A percentile compares a stretch with the other conserved stretches of the same genome.
Evolutionary conservation across 805 yeast species (phyloP).

Genomic region (Suhomyces xylopsoci): DNA sequence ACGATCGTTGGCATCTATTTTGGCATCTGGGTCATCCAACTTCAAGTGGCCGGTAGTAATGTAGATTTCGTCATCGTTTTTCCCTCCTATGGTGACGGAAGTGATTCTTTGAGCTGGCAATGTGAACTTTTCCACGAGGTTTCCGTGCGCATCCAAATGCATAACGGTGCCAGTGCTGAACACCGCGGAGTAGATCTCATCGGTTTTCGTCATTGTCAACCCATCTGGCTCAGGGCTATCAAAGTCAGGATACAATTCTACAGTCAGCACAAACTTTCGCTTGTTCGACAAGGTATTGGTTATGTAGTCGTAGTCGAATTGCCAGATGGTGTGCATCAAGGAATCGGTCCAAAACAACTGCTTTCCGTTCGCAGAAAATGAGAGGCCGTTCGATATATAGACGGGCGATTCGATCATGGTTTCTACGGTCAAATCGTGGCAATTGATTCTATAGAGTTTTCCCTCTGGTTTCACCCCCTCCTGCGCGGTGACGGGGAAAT

Average conservation of each 20-base stretch:
- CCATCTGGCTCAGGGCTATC: conserved; percentile 76
- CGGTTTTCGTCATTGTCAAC: conserved; percentile 52
- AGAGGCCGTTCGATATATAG: conserved; percentile 66
- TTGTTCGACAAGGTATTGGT: conserved; percentile 29
- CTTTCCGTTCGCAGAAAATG: conserved; percentile 28
- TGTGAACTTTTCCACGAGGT: conserved; percentile 41
- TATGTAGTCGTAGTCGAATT: conserved; percentile 34
- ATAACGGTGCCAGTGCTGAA: conserved; percentile 60
- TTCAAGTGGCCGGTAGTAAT: conserved; percentile 64
- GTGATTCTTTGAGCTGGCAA: conserved; percentile 63
- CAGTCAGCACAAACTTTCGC: conserved; percentile 19
- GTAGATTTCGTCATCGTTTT: conserved; percentile 52
- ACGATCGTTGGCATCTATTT: conserved; percentile 20
- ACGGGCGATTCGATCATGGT: conserved; percentile 29
- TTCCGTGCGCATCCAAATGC: conserved; percentile 49
- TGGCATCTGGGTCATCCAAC: conserved; percentile 35
- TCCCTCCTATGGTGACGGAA: conserved; percentile 63
- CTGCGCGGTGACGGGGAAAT: conserved; percentile 31
- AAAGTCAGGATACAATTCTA: conserved; percentile 11
- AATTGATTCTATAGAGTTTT: conserved; percentile 32
- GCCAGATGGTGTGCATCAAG: conserved; percentile 31
- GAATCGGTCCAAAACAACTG: conserved; percentile 43
- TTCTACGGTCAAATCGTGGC: conserved; percentile 28
- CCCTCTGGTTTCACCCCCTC: conserved; percentile 51
- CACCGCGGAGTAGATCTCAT: conserved; percentile 61